Conservation (phyloP, 2,329 filamentous ascomycete genomes). For the Neofusicoccum ribis region DNA sequence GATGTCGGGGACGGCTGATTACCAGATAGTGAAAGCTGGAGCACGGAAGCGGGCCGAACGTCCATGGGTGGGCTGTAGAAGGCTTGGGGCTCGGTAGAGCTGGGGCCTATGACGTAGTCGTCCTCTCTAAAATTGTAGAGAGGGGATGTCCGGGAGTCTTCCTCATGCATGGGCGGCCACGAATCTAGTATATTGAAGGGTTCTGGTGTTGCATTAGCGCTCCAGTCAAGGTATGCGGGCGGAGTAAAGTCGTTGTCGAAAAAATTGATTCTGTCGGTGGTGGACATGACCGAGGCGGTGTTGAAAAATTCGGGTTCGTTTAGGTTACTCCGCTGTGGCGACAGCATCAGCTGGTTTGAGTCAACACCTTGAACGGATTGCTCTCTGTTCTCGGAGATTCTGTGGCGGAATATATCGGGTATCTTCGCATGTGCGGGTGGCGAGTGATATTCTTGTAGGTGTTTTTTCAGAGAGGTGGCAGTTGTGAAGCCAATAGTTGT, state of each 20-base stretch:
- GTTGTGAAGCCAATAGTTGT: no score
- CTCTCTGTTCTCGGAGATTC: no score
- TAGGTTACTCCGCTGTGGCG: no score
- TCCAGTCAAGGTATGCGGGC: slow-evolving; percentile 39
- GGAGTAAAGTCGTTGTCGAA: slow-evolving; percentile 52
- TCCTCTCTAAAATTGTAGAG: slow-evolving; percentile 58
- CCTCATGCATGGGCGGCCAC: slow-evolving; percentile 56
- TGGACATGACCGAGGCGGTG: slow-evolving; percentile 49
- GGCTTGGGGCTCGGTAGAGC: slow-evolving; percentile 40
- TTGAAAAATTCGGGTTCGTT: no score
- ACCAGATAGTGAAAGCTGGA: slow-evolving; percentile 43
- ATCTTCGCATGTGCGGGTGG: no score
- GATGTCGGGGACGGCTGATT: slow-evolving; percentile 63
- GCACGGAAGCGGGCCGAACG: slow-evolving; percentile 52
- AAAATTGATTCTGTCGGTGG: slow-evolving; percentile 49
- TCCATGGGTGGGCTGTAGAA: slow-evolving; percentile 40
- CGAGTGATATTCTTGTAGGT: no score
- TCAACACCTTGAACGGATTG: no score
- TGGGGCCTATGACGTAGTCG: slow-evolving; percentile 46
- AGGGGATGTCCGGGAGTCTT: slow-evolving; percentile 60
- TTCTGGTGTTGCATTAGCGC: slow-evolving; percentile 41
- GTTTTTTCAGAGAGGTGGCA: no score
- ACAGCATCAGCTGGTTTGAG: no score
- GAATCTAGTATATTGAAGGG: slow-evolving; percentile 46
- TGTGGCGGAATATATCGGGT: no score